phyloP scores from a whole-genome alignment of 2,329 filamentous ascomycete species.

The Xylaria multiplex region DNA sequence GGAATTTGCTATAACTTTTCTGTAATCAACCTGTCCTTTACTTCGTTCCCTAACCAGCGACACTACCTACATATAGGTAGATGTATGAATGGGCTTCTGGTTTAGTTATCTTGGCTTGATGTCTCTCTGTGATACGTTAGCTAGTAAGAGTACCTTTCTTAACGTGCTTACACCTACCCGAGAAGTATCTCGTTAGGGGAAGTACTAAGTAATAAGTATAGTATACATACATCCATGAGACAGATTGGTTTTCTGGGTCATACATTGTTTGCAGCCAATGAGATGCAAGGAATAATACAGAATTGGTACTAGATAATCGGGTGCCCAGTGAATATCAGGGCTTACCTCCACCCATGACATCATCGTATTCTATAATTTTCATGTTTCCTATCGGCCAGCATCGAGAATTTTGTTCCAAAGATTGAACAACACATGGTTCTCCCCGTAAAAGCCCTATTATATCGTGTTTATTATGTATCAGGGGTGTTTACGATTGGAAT shows the following conservation, averaged over 20 bases:
- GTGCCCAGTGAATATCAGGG: background rate
- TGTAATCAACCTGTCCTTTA: conserved; percentile 4
- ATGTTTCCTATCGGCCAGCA: background rate
- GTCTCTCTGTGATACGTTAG: conserved; percentile 11
- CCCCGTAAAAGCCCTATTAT: no score
- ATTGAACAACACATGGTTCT: no score
- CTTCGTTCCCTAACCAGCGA: conserved; percentile 10
- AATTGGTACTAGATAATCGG: background rate
- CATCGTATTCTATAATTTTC: background rate
- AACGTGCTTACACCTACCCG: background rate
- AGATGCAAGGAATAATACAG: background rate
- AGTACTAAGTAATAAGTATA: conserved; percentile 16
- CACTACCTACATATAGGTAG: background rate
- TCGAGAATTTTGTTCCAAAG: no score
- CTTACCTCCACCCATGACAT: conserved; percentile 19
- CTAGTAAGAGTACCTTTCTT: conserved; percentile 11
- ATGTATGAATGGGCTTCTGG: conserved; percentile 5
- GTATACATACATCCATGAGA: conserved; percentile 15
- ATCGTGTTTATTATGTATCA: no score
- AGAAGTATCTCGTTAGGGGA: conserved; percentile 13
- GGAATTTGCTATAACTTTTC: conserved; percentile 9
- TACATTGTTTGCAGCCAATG: conserved; percentile 4
- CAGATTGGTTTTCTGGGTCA: background rate
- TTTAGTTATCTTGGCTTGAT: conserved; percentile 12
- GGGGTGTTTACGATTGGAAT: no score